Evolutionary conservation across 2,329 filamentous ascomycete genomes (phyloP).

Genomic region (Alternaria novae-zelandiae): DNA sequence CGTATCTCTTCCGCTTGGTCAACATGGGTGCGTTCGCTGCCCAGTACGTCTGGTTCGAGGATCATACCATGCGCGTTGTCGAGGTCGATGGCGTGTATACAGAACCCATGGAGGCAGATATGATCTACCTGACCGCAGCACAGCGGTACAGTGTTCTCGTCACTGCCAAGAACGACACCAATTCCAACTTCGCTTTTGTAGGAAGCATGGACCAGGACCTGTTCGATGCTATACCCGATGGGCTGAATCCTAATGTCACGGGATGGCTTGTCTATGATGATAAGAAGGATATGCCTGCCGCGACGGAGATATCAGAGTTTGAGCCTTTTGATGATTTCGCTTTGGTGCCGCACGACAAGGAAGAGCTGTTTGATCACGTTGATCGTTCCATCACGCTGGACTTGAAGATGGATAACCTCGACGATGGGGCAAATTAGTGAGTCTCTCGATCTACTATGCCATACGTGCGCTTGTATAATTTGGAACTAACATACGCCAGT

Average conservation of each 20-base stretch:
- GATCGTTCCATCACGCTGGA: conserved; percentile 68
- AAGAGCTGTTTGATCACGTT: conserved; percentile 65
- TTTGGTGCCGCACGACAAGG: conserved; percentile 72
- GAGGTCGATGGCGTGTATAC: conserved; percentile 75
- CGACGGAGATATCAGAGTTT: conserved; percentile 66
- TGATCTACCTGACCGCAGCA: conserved; percentile 71
- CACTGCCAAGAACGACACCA: conserved; percentile 62
- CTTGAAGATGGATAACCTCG: conserved; percentile 68
- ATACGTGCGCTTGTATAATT: accelerated
- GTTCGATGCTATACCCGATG: conserved; percentile 71
- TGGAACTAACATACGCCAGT: conserved; percentile 21
- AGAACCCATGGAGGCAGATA: conserved; percentile 63
- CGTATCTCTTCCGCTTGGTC: conserved; percentile 70
- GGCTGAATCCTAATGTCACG: conserved; percentile 69
- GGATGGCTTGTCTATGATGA: conserved; percentile 64
- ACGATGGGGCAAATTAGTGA: conserved; percentile 71
- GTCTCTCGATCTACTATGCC: conserved; percentile 15
- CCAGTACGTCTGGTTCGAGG: conserved; percentile 74
- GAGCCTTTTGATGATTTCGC: conserved; percentile 75
- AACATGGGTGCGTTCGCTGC: conserved; percentile 74
- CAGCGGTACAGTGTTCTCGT: conserved; percentile 74
- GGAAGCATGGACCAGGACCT: conserved; percentile 58
- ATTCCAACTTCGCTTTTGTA: conserved; percentile 66
- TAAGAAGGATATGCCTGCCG: conserved; percentile 52
- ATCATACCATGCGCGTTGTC: conserved; percentile 68